Evolutionary conservation across 73 alveolate species (phyloP), one percentile per base, ranked within the genome.

Genomic region (Paramecium primaurelia): DNA sequence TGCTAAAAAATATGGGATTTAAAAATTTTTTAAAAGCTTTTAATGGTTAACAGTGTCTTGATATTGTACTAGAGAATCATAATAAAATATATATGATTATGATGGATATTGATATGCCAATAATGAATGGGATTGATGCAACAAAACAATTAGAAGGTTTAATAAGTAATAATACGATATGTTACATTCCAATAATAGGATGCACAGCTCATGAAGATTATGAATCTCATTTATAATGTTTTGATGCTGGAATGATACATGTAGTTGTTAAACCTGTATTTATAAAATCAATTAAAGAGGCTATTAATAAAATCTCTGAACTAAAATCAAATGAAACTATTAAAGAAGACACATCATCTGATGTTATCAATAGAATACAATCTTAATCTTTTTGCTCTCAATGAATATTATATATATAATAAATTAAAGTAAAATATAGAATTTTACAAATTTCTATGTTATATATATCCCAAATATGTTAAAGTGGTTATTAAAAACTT

Each of bases 51-150:
- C 18, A 80, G n/a, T 80, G 91, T 80, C 14, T 80, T 16, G 91
- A 80, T 47, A 80, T 80, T 0, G 75, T 80, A 2, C 10, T 45
- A 1, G 8, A 80, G 10, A 47, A 80, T 28, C 71, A 80, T 45
- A 32, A 40, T 18, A 44, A 40, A 26, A 80, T 80, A 80, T 14
- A 25, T 14, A 26, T 80, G 44, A 49, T 80, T n/a, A 26, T 80
- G 38, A 80, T 80, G 91, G 91, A 80, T 47, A 49, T 80, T 14
- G 91, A 80, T 80, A 80, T 80, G 91, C 91, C 91, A 12, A 80
- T 80, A n/a, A 80, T 80, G 91, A 44, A 47, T 80, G 91, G 91
- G 14, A 49, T 80, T 20, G 51, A 80, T 12, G 32, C 91, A 9
- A 80, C 91, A 6, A 80, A 49, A 49, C 6, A 32, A 45, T 45